Conservation (phyloP, 1,139 yeast species). For the Debaryomycetaceae sp. region DNA sequence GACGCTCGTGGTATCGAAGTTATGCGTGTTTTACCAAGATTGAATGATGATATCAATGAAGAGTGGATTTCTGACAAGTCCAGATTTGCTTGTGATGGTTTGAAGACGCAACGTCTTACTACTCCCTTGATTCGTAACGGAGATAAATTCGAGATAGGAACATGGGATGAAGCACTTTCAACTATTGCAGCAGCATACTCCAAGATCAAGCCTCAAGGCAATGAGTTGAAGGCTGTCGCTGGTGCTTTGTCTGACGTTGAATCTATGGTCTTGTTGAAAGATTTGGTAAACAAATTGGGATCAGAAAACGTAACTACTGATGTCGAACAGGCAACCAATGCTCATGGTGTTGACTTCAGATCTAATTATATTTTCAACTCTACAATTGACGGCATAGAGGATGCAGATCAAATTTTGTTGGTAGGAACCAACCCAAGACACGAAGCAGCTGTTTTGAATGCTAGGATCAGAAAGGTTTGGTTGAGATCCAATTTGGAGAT, state of each 20-base stretch:
- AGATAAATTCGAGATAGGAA: slow-evolving; percentile 66
- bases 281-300: slow-evolving; percentile 70
- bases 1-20: slow-evolving; percentile 88
- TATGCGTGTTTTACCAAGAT: slow-evolving; percentile 82
- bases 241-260: slow-evolving; percentile 86
- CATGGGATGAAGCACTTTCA: slow-evolving; percentile 86
- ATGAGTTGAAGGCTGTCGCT: slow-evolving; percentile 77
- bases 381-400: slow-evolving; percentile 75
- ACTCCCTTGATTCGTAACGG: slow-evolving; percentile 76
- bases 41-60: slow-evolving; percentile 84
- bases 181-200: slow-evolving; percentile 65
- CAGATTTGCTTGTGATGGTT: slow-evolving; percentile 82
- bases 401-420: slow-evolving; percentile 74
- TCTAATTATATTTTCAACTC: slow-evolving; percentile 81
- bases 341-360: slow-evolving; percentile 72
- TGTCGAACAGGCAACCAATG: slow-evolving; percentile 57
- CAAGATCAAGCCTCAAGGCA: slow-evolving; percentile 57
- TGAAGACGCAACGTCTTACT: slow-evolving; percentile 82
- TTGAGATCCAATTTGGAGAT: slow-evolving; percentile 63
- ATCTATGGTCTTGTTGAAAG: slow-evolving; percentile 78
- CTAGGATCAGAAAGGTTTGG: slow-evolving; percentile 85
- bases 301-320: slow-evolving; percentile 83
- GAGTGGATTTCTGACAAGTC: slow-evolving; percentile 93
- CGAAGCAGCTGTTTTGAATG: slow-evolving; percentile 86
- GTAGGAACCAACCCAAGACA: slow-evolving; percentile 87